Percentiles rank a stretch among this genome's conserved stretches.
Conservation (phyloP, 2,329 filamentous ascomycete species). For the Pezicula rhizophila region DNA sequence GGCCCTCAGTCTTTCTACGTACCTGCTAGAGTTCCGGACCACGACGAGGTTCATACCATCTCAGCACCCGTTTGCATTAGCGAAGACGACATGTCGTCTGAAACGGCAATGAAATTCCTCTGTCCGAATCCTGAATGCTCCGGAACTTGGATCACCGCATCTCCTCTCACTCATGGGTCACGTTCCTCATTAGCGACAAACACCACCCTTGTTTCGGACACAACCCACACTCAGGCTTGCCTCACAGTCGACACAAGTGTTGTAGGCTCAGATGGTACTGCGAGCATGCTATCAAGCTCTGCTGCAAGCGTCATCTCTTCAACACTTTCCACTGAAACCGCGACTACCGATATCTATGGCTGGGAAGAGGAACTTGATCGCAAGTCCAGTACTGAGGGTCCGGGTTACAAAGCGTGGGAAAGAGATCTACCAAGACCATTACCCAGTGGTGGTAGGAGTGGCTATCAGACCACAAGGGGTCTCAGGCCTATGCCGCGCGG, state of each 20-base stretch:
- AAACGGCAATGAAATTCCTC: slow-evolving; percentile 20
- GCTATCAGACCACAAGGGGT: slow-evolving; percentile 3
- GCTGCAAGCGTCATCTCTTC: slow-evolving; percentile 26
- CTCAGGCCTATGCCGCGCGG: slow-evolving; percentile 8
- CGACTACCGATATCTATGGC: slow-evolving; percentile 40
- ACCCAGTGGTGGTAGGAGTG: slow-evolving; percentile 13
- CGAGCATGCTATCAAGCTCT: slow-evolving; percentile 30
- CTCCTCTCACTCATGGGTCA: slow-evolving; percentile 18
- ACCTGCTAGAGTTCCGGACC: slow-evolving; percentile 23
- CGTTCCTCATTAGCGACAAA: slow-evolving; percentile 20
- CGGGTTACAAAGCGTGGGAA: slow-evolving; percentile 15
- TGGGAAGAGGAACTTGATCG: slow-evolving; percentile 46
- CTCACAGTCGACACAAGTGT: slow-evolving; percentile 19
- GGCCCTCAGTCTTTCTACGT: slow-evolving; percentile 21
- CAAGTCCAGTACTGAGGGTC: slow-evolving; percentile 20
- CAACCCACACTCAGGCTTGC: slow-evolving; percentile 6
- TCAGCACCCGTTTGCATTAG: slow-evolving; percentile 6
- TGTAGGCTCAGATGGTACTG: slow-evolving; percentile 26
- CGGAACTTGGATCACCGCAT: slow-evolving; percentile 22
- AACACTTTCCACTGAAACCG: slow-evolving; percentile 23
- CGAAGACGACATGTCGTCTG: slow-evolving; percentile 14
- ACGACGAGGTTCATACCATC: slow-evolving; percentile 14
- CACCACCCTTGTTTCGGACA: slow-evolving; percentile 8
- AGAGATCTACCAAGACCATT: slow-evolving; percentile 12
- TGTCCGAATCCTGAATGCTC: slow-evolving; percentile 18